Percentiles rank a stretch among this genome's conserved stretches.
These are phyloP conservation scores for Cercophora newfieldiana DNA, from an alignment of 495 filamentous ascomycete species.

Conservation along the genomic window DNA sequence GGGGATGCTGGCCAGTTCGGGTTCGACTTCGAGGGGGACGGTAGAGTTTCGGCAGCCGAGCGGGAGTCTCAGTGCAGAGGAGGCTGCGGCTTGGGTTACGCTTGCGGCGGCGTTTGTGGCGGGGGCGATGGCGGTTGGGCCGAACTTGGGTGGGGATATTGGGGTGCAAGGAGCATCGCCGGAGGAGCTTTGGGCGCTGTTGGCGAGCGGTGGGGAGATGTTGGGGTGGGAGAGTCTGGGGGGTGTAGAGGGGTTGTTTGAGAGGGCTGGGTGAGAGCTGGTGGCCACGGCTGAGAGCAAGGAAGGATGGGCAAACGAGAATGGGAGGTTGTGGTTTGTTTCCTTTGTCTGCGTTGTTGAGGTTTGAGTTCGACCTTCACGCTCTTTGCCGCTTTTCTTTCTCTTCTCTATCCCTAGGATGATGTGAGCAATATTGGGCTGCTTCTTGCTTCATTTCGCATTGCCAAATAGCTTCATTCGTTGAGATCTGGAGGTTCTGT, in stretches of 20 bases:
- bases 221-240: conserved; percentile 30
- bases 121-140: conserved; percentile 19
- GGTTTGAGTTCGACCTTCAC: no score
- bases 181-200: conserved; percentile 30
- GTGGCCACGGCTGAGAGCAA: no score
- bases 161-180: conserved; percentile 14
- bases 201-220: conserved; percentile 21
- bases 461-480: no score
- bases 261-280: neutral
- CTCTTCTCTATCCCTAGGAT: no score
- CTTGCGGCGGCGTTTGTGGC: conserved; percentile 32
- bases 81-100: conserved; percentile 25
- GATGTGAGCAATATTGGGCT: no score
- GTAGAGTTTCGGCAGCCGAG: conserved; percentile 35
- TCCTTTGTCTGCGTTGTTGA: no score
- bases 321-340: no score
- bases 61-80: conserved; percentile 22
- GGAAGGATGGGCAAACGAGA: no score
- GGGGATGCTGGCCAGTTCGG: conserved; percentile 20
- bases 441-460: no score
- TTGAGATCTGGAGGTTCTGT: no score
- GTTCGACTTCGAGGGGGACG: conserved; percentile 13
- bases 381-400: no score
- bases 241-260: conserved; percentile 27
- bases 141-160: conserved; percentile 6